A percentile compares a stretch with the other conserved stretches of the same genome.
Conservation (phyloP, 2,329 filamentous ascomycete genomes). For the Fusarium staphyleae region DNA sequence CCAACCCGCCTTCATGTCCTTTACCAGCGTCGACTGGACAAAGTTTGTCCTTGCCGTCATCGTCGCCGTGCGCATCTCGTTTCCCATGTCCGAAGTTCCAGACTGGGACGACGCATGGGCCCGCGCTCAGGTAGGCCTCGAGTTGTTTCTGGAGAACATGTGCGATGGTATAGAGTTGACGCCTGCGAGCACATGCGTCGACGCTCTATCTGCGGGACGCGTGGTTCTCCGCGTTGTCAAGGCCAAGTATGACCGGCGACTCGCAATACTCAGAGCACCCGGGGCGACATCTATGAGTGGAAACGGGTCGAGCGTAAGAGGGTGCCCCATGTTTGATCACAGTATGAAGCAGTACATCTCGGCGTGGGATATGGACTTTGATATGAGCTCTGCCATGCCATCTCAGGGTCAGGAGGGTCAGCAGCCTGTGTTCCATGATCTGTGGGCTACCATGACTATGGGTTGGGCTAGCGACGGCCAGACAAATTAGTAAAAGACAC, state of each 20-base stretch:
- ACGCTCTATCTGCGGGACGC: slow-evolving; percentile 54
- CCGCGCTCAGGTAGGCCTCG: slow-evolving; percentile 50
- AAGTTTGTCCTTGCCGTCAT: slow-evolving; percentile 52
- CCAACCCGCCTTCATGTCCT: slow-evolving; percentile 44
- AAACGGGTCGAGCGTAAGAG: slow-evolving; percentile 22
- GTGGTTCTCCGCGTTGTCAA: slow-evolving; percentile 56
- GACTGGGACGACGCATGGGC: slow-evolving; percentile 49
- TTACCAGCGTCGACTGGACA: slow-evolving; percentile 54
- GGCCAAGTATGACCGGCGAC: slow-evolving; percentile 53
- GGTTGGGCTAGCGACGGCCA: slow-evolving; percentile 48
- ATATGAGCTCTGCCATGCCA: slow-evolving; percentile 20
- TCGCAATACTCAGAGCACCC: slow-evolving; percentile 42
- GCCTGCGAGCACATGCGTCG: slow-evolving; percentile 44
- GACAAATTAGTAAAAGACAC: slow-evolving; percentile 2
- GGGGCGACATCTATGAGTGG: not conserved
- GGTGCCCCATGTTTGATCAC: slow-evolving; percentile 61
- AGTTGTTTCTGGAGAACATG: slow-evolving; percentile 49
- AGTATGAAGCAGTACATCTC: slow-evolving; percentile 56
- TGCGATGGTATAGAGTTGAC: slow-evolving; percentile 38
- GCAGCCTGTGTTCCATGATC: slow-evolving; percentile 49
- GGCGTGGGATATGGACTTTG: slow-evolving; percentile 53
- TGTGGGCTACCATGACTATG: slow-evolving; percentile 59
- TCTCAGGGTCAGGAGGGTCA: slow-evolving; percentile 16
- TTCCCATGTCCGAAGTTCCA: slow-evolving; percentile 50
- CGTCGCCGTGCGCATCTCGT: slow-evolving; percentile 55